Percentiles rank a stretch among this genome's conserved stretches.
These are phyloP conservation scores for Tetraselmis striata DNA, from an alignment of 139 green algal species.

Conservation along the genomic window DNA sequence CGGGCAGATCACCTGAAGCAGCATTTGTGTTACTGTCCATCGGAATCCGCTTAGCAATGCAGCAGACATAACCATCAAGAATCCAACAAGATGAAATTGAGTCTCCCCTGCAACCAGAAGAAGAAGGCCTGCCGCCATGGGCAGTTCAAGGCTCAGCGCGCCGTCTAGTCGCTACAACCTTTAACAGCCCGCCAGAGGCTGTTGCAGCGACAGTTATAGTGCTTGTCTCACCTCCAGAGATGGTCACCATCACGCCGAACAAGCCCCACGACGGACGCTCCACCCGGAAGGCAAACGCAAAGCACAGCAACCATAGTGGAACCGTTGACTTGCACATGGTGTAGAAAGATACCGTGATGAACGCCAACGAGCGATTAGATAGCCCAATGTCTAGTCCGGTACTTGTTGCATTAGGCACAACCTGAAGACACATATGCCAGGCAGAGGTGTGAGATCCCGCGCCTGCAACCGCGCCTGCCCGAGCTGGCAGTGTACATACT, in stretches of 20 bases:
- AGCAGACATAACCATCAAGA: slow-evolving; percentile 80
- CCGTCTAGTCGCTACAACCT: too few relatives aligned
- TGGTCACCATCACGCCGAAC: not conserved
- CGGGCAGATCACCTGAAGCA: too few relatives aligned
- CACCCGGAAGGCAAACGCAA: slow-evolving; percentile 63
- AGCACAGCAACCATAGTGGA: slow-evolving; percentile 87
- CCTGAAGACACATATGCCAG: too few relatives aligned
- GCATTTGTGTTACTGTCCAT: slow-evolving; percentile 88
- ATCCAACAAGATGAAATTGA: slow-evolving; percentile 76
- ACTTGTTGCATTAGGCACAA: not conserved
- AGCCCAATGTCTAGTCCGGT: not conserved
- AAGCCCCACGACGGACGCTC: slow-evolving; percentile 20
- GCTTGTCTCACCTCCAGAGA: not conserved
- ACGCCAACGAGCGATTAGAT: not conserved
- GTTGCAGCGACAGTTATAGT: too few relatives aligned
- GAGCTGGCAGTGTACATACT: too few relatives aligned
- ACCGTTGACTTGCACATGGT: slow-evolving; percentile 91
- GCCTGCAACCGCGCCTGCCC: too few relatives aligned
- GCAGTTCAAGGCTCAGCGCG: too few relatives aligned
- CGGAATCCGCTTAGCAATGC: slow-evolving; percentile 66
- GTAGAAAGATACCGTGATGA: slow-evolving; percentile 82
- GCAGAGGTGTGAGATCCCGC: too few relatives aligned
- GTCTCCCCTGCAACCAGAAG: slow-evolving; percentile 85
- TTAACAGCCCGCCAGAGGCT: too few relatives aligned
- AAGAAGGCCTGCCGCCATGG: slow-evolving; percentile 75